Evolutionary conservation across 2,329 filamentous ascomycete species (phyloP).

Genomic region (Aspergillus vadensis): DNA sequence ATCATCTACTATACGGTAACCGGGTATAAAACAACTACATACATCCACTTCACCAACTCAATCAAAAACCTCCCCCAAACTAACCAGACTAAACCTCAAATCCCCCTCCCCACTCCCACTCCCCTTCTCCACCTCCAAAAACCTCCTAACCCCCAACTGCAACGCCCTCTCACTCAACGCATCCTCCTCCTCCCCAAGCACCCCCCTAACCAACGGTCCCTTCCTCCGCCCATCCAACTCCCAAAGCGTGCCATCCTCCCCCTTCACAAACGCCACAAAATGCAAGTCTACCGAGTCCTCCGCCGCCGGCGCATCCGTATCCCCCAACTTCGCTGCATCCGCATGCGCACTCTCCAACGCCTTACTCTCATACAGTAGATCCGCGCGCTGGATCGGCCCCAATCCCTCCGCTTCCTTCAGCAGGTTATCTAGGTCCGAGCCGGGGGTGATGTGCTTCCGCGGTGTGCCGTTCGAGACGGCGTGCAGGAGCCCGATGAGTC

Average conservation of each 20-base stretch:
- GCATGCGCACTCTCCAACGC: conserved; percentile 77
- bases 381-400: conserved; percentile 65
- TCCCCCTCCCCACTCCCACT: conserved; percentile 56
- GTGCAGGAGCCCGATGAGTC: conserved; percentile 84
- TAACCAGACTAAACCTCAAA: conserved; percentile 65
- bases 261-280: conserved; percentile 92
- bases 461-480: conserved; percentile 77
- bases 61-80: conserved; percentile 59
- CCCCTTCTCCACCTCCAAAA: conserved; percentile 60
- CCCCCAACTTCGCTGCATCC: conserved; percentile 73
- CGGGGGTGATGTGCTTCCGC: conserved; percentile 59
- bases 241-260: conserved; percentile 69
- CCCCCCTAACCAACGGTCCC: conserved; percentile 70
- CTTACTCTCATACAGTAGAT: conserved; percentile 74
- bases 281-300: conserved; percentile 87
- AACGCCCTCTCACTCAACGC: conserved; percentile 75
- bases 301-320: conserved; percentile 75
- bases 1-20: neutral
- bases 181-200: conserved; percentile 64
- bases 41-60: conserved; percentile 20
- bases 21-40: neutral
- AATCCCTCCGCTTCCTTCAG: conserved; percentile 71
- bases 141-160: conserved; percentile 65
- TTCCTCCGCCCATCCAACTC: conserved; percentile 76
- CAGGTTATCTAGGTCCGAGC: conserved; percentile 55